A percentile compares a stretch with the other conserved stretches of the same genome.
phyloP scores from a whole-genome alignment of 441 rosid species.

The Eugenia klotzschiana region DNA sequence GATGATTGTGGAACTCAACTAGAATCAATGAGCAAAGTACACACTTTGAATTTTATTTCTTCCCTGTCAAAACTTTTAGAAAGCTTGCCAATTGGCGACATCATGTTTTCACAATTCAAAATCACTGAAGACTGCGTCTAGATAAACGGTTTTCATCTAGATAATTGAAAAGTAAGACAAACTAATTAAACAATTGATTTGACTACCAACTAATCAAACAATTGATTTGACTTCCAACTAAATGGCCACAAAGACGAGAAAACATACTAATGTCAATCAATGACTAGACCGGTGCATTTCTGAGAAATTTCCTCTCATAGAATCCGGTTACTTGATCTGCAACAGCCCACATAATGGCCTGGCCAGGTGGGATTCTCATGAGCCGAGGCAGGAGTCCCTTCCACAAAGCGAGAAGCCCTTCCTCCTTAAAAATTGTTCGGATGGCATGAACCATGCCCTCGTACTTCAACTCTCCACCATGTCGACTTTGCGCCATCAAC shows the following conservation, averaged over 20 bases:
- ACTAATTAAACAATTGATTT: background rate
- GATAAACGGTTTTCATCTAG: background rate
- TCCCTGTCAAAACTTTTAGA: background rate
- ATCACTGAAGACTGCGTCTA: background rate
- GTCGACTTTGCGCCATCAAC: conserved; percentile 73
- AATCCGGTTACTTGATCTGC: conserved; percentile 68
- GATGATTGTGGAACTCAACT: background rate
- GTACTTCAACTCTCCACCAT: conserved; percentile 53
- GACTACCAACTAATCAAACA: background rate
- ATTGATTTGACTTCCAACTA: background rate
- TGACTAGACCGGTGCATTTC: conserved; percentile 22
- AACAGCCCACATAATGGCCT: conserved; percentile 83
- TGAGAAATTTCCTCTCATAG: conserved; percentile 41
- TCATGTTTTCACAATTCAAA: background rate
- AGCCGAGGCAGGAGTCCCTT: conserved; percentile 88
- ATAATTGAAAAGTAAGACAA: background rate
- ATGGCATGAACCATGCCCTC: conserved; percentile 88
- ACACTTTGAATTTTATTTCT: background rate
- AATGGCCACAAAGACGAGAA: background rate
- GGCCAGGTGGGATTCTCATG: conserved; percentile 83
- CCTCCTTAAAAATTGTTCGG: conserved; percentile 64
- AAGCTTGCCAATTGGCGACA: background rate
- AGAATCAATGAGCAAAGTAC: background rate
- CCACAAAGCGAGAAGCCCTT: conserved; percentile 75
- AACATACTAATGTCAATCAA: background rate